Conservation (phyloP, 495 filamentous ascomycete genomes). For the Aspergillus indologenus region DNA sequence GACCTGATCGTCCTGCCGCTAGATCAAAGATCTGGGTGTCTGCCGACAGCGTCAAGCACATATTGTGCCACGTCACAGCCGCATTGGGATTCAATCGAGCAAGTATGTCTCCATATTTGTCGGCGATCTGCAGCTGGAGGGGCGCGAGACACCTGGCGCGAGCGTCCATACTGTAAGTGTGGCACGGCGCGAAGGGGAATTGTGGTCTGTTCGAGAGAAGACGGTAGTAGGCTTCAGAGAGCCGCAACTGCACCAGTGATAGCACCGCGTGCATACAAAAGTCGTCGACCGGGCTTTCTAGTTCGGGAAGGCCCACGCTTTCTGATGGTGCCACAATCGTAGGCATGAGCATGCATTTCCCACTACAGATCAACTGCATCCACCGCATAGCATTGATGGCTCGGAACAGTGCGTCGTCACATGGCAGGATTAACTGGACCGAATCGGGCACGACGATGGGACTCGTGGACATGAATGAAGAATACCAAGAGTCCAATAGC, state of each 20-base stretch:
- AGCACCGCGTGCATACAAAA: constrained; percentile 40
- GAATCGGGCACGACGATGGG: constrained; percentile 48
- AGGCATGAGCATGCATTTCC: constrained; percentile 39
- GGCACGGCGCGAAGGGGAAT: constrained; percentile 43
- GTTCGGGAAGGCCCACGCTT: constrained; percentile 33
- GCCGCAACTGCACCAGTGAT: constrained; percentile 41
- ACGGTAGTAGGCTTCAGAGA: constrained; percentile 46
- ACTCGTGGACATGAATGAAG: constrained; percentile 45
- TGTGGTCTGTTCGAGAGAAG: constrained; percentile 42
- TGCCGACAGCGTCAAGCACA: constrained; percentile 51
- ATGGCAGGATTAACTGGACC: constrained; percentile 48
- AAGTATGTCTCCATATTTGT: constrained; percentile 39
- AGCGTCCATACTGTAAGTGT: constrained; percentile 45
- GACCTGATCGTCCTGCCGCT: constrained; percentile 47
- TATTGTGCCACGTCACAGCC: constrained; percentile 49
- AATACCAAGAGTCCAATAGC: constrained; percentile 51
- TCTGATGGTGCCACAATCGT: constrained; percentile 40
- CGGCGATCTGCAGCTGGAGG: constrained; percentile 40
- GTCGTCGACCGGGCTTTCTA: constrained; percentile 37
- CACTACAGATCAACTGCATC: constrained; percentile 42
- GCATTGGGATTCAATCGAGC: constrained; percentile 45
- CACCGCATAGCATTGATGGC: constrained; percentile 45
- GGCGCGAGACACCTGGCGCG: constrained; percentile 39
- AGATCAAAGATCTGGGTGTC: constrained; percentile 52
- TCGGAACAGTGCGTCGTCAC: constrained; percentile 44